Conservation (phyloP, 83 land plant genomes). For the Isoetes engelmannii region DNA sequence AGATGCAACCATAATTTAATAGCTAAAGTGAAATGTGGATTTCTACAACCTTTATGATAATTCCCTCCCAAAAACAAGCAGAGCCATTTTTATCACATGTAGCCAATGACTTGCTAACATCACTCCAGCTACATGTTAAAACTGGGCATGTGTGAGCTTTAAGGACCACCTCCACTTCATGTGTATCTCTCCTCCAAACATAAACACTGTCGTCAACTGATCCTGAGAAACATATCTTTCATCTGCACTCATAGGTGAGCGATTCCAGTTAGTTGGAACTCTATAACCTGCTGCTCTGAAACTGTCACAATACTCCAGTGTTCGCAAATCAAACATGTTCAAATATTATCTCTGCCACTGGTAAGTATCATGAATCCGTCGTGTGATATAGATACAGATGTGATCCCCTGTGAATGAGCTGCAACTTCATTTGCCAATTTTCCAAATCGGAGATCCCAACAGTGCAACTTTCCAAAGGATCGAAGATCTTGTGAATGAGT, state of each 20-base stretch:
- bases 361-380: conserved; percentile 65
- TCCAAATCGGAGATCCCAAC: conserved; percentile 78
- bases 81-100: conserved; percentile 72
- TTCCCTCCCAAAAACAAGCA: conserved; percentile 60
- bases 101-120: conserved; percentile 66
- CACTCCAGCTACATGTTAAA: conserved; percentile 86
- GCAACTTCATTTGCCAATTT: conserved; percentile 71
- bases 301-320: conserved; percentile 65
- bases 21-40: too few species aligned
- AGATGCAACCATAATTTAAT: too few species aligned
- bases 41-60: conserved; percentile 27
- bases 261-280: conserved; percentile 73
- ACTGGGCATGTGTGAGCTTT: conserved; percentile 65
- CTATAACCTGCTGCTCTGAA: conserved; percentile 70
- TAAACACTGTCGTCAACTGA: conserved; percentile 75
- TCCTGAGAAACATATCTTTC: conserved; percentile 80
- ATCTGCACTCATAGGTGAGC: conserved; percentile 87
- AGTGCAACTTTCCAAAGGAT: conserved; percentile 75
- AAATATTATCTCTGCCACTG: conserved; percentile 83
- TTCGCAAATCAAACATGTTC: conserved; percentile 78
- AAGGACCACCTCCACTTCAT: conserved; percentile 45
- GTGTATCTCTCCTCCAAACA: conserved; percentile 60
- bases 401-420: conserved; percentile 69
- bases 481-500: too few species aligned
- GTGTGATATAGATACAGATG: conserved; percentile 75